Evolutionary conservation across 106 monocot species (phyloP).

Genomic region (Allium cepa): DNA sequence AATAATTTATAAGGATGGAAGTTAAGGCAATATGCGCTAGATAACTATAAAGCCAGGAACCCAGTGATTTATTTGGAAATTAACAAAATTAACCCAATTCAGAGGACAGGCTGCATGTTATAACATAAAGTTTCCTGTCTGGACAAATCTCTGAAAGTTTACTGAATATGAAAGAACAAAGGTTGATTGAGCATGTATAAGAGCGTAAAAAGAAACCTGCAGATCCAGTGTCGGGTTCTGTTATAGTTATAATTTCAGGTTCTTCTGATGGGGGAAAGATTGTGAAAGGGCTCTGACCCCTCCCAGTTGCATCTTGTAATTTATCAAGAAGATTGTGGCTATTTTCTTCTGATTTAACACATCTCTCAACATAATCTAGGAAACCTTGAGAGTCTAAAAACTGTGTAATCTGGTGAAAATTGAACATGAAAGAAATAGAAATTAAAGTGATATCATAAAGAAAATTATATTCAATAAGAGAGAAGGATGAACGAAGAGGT

Average conservation of each 20-base stretch:
- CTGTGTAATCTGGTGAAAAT: conserved; percentile 60
- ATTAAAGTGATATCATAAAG: background rate
- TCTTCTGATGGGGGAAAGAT: conserved; percentile 54
- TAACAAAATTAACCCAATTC: no score
- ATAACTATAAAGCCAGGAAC: no score
- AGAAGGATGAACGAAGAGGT: background rate
- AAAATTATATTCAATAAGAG: background rate
- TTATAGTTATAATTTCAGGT: conserved; percentile 83
- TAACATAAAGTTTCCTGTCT: no score
- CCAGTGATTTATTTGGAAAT: no score
- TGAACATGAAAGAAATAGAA: background rate
- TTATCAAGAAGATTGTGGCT: conserved; percentile 82
- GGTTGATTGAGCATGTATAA: no score
- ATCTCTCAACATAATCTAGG: conserved; percentile 86
- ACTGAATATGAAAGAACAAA: no score
- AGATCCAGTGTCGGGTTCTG: conserved; percentile 40
- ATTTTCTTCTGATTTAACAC: conserved; percentile 51
- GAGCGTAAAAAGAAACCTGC: conserved; percentile 22
- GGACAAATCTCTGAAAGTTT: no score
- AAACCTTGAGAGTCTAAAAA: conserved; percentile 96
- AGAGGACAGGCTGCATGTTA: no score
- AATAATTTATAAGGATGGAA: no score
- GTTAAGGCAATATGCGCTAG: no score
- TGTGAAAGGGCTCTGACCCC: conserved; percentile 66
- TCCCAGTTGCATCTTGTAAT: conserved; percentile 95